phyloP scores from a whole-genome alignment of 306 rosid species.

The Sechiopsis laciniata region DNA sequence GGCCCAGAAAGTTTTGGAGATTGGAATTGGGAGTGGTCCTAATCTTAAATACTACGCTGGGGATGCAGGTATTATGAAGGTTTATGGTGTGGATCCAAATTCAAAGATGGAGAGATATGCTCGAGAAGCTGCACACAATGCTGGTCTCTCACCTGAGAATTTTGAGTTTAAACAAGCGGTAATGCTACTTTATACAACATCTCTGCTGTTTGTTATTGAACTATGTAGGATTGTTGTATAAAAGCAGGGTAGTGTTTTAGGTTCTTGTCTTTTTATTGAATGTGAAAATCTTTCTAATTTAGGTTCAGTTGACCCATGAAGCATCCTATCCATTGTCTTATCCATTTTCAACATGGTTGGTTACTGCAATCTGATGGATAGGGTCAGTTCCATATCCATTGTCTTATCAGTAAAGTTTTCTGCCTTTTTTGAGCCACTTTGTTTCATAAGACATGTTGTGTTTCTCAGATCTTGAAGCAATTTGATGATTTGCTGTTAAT shows the following conservation, averaged over 20 bases:
- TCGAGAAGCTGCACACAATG: slow-evolving; percentile 43
- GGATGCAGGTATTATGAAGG: slow-evolving; percentile 41
- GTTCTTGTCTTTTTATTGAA: not conserved
- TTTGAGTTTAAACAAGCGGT: slow-evolving; percentile 78
- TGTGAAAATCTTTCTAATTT: not conserved
- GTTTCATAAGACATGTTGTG: not conserved
- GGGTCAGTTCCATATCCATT: not conserved
- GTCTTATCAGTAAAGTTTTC: not conserved
- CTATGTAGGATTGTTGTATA: not conserved
- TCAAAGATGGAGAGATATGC: slow-evolving; percentile 81
- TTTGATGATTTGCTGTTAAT: not conserved
- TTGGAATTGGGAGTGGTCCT: slow-evolving; percentile 86
- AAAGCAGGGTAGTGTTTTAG: not conserved
- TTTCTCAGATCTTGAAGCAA: slow-evolving; percentile 1
- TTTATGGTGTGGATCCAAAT: slow-evolving; percentile 78
- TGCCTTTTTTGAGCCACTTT: not conserved
- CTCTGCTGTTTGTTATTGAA: slow-evolving; percentile 4
- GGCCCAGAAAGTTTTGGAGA: slow-evolving; percentile 61
- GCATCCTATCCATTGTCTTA: too few relatives aligned
- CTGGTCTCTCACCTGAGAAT: slow-evolving; percentile 54
- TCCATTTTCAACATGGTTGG: not conserved
- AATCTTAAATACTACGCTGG: slow-evolving; percentile 61
- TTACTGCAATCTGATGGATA: not conserved
- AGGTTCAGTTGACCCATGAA: slow-evolving; percentile 13
- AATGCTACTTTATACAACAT: slow-evolving; percentile 21